Evolutionary conservation across 2,329 filamentous ascomycete genomes (phyloP).

Genomic region (Xylaria sp.): DNA sequence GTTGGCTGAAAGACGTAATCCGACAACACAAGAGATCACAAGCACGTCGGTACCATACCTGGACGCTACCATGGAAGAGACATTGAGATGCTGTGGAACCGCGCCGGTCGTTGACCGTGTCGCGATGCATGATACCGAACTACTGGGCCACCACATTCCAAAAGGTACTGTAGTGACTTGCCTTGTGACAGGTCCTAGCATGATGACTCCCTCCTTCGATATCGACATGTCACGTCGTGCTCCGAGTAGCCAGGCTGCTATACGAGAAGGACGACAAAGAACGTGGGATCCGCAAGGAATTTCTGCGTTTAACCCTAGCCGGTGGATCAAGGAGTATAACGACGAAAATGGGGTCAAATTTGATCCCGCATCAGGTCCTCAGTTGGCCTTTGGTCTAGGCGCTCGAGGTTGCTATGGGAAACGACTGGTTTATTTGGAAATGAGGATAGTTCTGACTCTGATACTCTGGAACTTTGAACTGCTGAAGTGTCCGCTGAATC

Average conservation of each 20-base stretch:
- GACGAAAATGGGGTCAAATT: constrained; percentile 26
- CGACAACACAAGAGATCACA: constrained; percentile 43
- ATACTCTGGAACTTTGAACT: constrained; percentile 45
- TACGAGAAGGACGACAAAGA: too few species aligned
- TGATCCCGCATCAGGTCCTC: constrained; percentile 43
- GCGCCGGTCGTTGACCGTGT: too few species aligned
- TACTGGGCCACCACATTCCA: too few species aligned
- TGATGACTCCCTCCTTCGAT: too few species aligned
- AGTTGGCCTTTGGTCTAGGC: constrained; percentile 46
- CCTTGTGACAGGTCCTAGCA: too few species aligned
- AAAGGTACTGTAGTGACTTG: too few species aligned
- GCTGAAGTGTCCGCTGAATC: constrained; percentile 5
- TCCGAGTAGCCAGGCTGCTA: too few species aligned
- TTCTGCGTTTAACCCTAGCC: background rate
- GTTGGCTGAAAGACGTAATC: constrained; percentile 38
- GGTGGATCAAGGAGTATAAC: background rate
- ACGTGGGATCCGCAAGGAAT: too few species aligned
- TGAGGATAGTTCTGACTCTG: constrained; percentile 39
- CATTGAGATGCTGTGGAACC: constrained; percentile 41
- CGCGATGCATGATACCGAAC: too few species aligned
- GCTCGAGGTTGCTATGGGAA: constrained; percentile 46
- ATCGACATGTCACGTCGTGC: too few species aligned
- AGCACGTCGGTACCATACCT: constrained; percentile 46
- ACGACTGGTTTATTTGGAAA: constrained; percentile 43
- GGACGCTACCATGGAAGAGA: constrained; percentile 50